Conservation (phyloP, 1,139 yeast species). For the Sugiyamaella sp. region DNA sequence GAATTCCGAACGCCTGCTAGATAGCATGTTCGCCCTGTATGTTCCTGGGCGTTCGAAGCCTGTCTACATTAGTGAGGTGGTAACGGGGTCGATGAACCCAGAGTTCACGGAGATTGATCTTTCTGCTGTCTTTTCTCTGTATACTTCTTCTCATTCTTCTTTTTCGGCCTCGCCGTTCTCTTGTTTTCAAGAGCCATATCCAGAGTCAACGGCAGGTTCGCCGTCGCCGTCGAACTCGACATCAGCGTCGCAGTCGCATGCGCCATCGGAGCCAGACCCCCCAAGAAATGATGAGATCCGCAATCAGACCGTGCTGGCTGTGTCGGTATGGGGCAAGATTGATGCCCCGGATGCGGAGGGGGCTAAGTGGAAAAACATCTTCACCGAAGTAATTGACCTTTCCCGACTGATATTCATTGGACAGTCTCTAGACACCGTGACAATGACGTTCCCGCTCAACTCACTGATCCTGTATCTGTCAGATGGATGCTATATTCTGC, state of each 20-base stretch:
- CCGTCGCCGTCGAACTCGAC: neutral
- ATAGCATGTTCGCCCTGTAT: constrained; percentile 46
- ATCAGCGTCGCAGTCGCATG: neutral
- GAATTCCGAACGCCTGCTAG: constrained; percentile 36
- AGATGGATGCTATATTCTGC: constrained; percentile 46
- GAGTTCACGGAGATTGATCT: constrained; percentile 43
- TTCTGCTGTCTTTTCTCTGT: neutral
- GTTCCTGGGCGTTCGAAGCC: constrained; percentile 40
- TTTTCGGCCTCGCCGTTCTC: neutral
- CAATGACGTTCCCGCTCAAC: constrained; percentile 36
- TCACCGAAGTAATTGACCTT: constrained; percentile 27
- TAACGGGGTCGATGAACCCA: constrained; percentile 41
- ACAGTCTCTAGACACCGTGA: constrained; percentile 29
- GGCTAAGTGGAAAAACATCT: constrained; percentile 23
- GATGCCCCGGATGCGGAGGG: neutral
- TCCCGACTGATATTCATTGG: constrained; percentile 32
- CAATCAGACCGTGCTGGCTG: constrained; percentile 21
- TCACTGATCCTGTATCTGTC: constrained; percentile 43
- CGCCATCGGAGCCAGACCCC: neutral
- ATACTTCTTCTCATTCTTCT: neutral
- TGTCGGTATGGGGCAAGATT: constrained; percentile 28
- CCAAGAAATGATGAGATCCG: constrained; percentile 19
- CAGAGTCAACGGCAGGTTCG: too few relatives aligned
- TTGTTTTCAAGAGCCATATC: too few relatives aligned
- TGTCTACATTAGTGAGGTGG: constrained; percentile 48